Evolutionary conservation across 192 early-diverging fungal species (phyloP).

Genomic region (Coemansia sp.): DNA sequence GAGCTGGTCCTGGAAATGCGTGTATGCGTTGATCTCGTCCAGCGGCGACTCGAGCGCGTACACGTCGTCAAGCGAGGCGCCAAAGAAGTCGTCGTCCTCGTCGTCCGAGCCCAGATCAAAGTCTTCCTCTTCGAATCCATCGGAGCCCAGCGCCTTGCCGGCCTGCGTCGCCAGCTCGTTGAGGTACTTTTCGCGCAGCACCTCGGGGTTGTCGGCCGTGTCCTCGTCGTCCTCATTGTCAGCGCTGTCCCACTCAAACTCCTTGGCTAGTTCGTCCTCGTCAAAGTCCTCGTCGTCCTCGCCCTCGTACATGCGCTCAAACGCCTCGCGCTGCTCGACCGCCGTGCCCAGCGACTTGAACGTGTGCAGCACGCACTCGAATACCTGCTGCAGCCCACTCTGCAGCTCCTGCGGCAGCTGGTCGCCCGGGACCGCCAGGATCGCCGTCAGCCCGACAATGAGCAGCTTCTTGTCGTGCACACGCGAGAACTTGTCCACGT

Average conservation of each 20-base stretch:
- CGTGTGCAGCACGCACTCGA: conserved; percentile 62
- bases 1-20: conserved; percentile 64
- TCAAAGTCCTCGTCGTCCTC: conserved; percentile 23
- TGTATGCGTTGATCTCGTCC: conserved; percentile 69
- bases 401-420: conserved; percentile 69
- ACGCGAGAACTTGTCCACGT: conserved; percentile 65
- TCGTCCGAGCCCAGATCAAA: conserved; percentile 21
- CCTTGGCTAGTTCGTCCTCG: conserved; percentile 12
- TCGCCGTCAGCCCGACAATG: conserved; percentile 68
- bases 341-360: conserved; percentile 72
- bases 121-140: conserved; percentile 34
- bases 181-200: conserved; percentile 59
- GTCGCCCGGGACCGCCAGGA: conserved; percentile 65
- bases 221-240: conserved; percentile 50
- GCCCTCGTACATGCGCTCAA: conserved; percentile 41
- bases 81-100: conserved; percentile 61
- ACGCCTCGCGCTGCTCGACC: conserved; percentile 38
- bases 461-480: conserved; percentile 95
- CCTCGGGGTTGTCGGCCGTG: conserved; percentile 57
- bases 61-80: conserved; percentile 68
- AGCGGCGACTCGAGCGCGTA: conserved; percentile 71
- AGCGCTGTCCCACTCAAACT: conserved; percentile 39
- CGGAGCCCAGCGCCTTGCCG: conserved; percentile 37
- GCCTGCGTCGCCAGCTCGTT: conserved; percentile 56
- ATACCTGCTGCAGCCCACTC: conserved; percentile 66